Evolutionary conservation across 306 rosid genomes (phyloP).

Genomic region (Gastrolobium bilobum): DNA sequence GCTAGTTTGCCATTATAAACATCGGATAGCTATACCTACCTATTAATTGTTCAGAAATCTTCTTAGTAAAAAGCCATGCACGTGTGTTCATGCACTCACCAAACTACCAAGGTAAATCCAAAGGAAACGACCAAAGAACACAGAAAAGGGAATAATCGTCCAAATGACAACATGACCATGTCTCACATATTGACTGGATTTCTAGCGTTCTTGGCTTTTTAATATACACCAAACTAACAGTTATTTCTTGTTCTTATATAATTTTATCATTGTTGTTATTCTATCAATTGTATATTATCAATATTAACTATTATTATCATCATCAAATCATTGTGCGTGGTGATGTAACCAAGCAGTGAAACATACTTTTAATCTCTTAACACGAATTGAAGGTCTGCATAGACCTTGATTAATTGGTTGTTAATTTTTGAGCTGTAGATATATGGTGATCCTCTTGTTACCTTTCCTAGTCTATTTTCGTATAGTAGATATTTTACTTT

Average conservation of each 20-base stretch:
- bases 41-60: constrained; percentile 37
- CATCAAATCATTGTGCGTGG: constrained; percentile 23
- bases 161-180: constrained; percentile 50
- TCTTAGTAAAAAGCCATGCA: constrained; percentile 53
- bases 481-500: constrained; percentile 40
- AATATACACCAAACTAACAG: constrained; percentile 8
- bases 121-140: constrained; percentile 66
- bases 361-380: constrained; percentile 19
- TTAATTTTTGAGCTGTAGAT: constrained; percentile 44
- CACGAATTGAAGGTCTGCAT: constrained; percentile 22
- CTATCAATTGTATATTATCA: not conserved
- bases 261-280: constrained; percentile 12
- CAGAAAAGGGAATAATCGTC: constrained; percentile 76
- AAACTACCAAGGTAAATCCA: constrained; percentile 64
- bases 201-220: constrained; percentile 42
- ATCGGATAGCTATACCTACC: constrained; percentile 40
- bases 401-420: constrained; percentile 38
- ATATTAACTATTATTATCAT: constrained; percentile 13
- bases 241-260: constrained; percentile 13
- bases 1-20: not conserved
- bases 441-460: constrained; percentile 17
- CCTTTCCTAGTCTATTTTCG: constrained; percentile 35
- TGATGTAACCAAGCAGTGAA: constrained; percentile 40
- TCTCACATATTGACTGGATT: constrained; percentile 32
- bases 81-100: constrained; percentile 62